These are phyloP conservation scores for Rhodomyrtus tomentosa DNA, from an alignment of 345 rosid species.

Conservation along the genomic window DNA sequence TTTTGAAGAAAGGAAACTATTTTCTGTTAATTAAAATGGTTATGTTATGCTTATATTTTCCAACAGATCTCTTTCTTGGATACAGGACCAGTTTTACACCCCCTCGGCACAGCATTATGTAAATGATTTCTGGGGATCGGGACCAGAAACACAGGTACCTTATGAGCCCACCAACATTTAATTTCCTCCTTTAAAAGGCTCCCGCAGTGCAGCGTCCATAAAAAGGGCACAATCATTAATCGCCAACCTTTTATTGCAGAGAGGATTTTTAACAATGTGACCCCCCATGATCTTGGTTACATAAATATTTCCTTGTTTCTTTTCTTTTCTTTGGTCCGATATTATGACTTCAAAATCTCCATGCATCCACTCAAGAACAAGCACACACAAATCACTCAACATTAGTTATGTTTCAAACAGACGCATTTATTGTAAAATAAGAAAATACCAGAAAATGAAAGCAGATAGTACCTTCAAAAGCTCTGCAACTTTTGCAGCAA, in stretches of 20 bases:
- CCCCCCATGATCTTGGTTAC: not conserved
- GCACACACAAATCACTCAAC: not conserved
- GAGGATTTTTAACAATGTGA: not conserved
- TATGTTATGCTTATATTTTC: not conserved
- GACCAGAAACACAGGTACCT: not conserved
- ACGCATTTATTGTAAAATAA: not conserved
- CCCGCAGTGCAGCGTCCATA: not conserved
- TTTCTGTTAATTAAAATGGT: not conserved
- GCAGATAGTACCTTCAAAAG: constrained; percentile 56
- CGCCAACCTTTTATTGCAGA: not conserved
- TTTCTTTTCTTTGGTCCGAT: not conserved
- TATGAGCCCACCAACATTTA: not conserved
- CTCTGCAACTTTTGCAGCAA: constrained; percentile 77
- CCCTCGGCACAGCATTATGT: not conserved
- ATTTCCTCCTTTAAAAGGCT: not conserved
- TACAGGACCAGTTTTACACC: not conserved
- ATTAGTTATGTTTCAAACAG: not conserved
- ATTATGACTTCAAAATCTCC: not conserved
- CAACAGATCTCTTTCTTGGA: not conserved
- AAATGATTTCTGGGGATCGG: not conserved
- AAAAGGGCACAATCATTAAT: not conserved
- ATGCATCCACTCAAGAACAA: not conserved
- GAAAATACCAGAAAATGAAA: not conserved
- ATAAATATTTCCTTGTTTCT: not conserved
- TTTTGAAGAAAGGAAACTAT: not conserved